These are phyloP conservation scores for Exophiala sideris DNA, from an alignment of 2,329 filamentous ascomycete species.

Conservation along the genomic window DNA sequence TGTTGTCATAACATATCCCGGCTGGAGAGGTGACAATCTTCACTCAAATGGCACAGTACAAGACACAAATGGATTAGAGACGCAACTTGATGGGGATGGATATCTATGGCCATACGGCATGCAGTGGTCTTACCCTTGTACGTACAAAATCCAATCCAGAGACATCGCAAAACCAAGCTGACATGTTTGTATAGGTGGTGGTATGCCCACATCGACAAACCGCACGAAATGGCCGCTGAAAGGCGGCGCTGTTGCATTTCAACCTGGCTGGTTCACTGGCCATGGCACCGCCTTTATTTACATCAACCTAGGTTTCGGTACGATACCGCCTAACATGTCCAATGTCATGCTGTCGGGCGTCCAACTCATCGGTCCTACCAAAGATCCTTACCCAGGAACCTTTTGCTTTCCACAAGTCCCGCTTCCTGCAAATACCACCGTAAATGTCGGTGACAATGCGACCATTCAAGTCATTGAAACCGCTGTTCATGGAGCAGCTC, in stretches of 20 bases:
- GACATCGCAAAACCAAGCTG: constrained; percentile 5
- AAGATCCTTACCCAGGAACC: constrained; percentile 79
- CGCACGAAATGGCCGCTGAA: constrained; percentile 86
- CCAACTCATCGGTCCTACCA: constrained; percentile 76
- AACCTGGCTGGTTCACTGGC: constrained; percentile 94
- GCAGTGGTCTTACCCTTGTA: constrained; percentile 96
- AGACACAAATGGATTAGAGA: constrained; percentile 47
- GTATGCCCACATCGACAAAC: constrained; percentile 72
- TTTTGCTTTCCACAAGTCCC: constrained; percentile 89
- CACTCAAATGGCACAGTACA: constrained; percentile 64
- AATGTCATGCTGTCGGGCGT: constrained; percentile 76
- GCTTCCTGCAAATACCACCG: constrained; percentile 66
- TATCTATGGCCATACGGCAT: constrained; percentile 75
- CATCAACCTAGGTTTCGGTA: constrained; percentile 85
- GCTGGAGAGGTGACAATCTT: constrained; percentile 83
- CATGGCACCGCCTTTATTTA: constrained; percentile 80
- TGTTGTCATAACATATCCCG: constrained; percentile 80
- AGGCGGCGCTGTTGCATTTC: constrained; percentile 83
- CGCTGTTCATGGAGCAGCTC: constrained; percentile 75
- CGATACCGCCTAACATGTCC: constrained; percentile 81
- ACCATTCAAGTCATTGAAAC: constrained; percentile 86
- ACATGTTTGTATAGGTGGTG: constrained; percentile 63
- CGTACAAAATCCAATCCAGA: constrained; percentile 37
- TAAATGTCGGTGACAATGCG: constrained; percentile 78
- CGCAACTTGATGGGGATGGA: constrained; percentile 42